Conservation (phyloP, 1,139 yeast genomes). For the Kodamaea fungicola region DNA sequence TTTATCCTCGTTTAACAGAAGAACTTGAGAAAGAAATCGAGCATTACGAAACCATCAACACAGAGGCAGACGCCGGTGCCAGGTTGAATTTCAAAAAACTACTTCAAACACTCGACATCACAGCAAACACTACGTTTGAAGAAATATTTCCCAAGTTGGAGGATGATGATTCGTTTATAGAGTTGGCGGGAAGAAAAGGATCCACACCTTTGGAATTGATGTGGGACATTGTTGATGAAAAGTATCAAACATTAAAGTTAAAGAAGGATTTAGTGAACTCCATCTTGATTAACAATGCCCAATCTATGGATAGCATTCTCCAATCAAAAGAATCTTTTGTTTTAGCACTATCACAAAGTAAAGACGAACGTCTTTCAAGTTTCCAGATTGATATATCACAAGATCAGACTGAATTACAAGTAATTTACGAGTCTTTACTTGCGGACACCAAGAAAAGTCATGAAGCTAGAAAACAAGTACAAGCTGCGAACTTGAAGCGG, state of each 20-base stretch:
- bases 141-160: constrained; percentile 52
- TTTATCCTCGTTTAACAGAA: constrained; percentile 36
- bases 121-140: constrained; percentile 58
- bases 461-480: constrained; percentile 8
- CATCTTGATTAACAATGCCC: constrained; percentile 27
- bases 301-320: constrained; percentile 15
- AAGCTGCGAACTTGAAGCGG: constrained; percentile 11
- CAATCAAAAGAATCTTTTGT: constrained; percentile 19
- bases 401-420: constrained; percentile 20
- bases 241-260: constrained; percentile 51
- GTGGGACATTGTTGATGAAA: constrained; percentile 71
- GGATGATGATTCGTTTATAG: constrained; percentile 56
- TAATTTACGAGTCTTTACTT: constrained; percentile 26
- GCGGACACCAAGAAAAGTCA: constrained; percentile 14
- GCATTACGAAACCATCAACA: constrained; percentile 37
- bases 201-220: constrained; percentile 77
- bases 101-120: constrained; percentile 40
- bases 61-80: constrained; percentile 59
- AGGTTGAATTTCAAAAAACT: constrained; percentile 55
- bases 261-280: constrained; percentile 60
- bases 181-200: constrained; percentile 73
- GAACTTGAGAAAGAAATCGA: constrained; percentile 35
- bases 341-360: constrained; percentile 13
- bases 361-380: constrained; percentile 27
- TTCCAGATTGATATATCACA: constrained; percentile 16